Conservation (phyloP, 1,284 basidiomycete genomes). For the Sporisorium reilianum region DNA sequence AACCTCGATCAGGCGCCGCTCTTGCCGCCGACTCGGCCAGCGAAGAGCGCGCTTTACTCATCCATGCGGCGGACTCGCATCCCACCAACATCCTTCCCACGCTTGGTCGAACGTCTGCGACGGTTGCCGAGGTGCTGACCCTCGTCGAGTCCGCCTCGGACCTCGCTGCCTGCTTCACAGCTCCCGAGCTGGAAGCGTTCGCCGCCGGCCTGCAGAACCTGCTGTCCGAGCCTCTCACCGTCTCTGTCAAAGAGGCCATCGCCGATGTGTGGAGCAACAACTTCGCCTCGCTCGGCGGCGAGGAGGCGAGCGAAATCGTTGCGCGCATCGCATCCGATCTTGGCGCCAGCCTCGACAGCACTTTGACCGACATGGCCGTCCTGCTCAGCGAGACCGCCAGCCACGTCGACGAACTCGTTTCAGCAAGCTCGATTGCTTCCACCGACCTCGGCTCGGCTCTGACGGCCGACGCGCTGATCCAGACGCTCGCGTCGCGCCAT, state of each 20-base stretch:
- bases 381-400: conserved; percentile 41
- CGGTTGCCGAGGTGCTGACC: conserved; percentile 43
- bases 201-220: conserved; percentile 35
- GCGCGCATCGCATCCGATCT: conserved; percentile 31
- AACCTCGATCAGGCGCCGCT: conserved; percentile 4
- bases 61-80: conserved; percentile 41
- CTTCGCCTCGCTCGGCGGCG: conserved; percentile 32
- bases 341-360: conserved; percentile 45
- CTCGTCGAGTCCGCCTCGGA: conserved; percentile 43
- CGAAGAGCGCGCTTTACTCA: conserved; percentile 35
- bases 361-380: conserved; percentile 33
- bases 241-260: conserved; percentile 46
- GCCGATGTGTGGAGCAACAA: conserved; percentile 40
- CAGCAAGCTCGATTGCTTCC: conserved; percentile 19
- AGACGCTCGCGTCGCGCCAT: conserved; percentile 41
- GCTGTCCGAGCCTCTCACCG: conserved; percentile 35
- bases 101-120: conserved; percentile 42
- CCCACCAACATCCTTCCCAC: conserved; percentile 40
- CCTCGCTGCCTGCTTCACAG: conserved; percentile 33
- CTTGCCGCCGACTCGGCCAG: conserved; percentile 11
- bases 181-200: conserved; percentile 42
- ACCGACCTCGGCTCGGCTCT: conserved; percentile 45
- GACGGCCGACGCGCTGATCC: conserved; percentile 39
- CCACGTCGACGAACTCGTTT: conserved; percentile 5
- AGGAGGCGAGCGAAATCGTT: conserved; percentile 28